Evolutionary conservation across 2,329 filamentous ascomycete genomes (phyloP), one percentile per base, ranked within the genome.

Genomic region (Cladophialophora exuberans): DNA sequence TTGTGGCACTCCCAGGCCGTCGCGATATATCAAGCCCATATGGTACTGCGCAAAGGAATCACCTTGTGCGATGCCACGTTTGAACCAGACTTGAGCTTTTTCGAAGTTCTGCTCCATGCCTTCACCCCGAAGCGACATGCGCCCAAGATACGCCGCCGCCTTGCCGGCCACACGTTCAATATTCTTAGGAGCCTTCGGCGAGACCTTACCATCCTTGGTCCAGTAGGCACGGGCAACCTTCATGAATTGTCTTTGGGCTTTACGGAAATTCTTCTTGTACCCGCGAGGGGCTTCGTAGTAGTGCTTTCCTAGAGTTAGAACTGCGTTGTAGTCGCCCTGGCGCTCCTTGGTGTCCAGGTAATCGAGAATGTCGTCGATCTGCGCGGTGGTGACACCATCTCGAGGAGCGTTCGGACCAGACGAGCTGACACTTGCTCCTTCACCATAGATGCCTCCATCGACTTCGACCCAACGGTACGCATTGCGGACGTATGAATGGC

Each of bases 341-440:
- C 92, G 85, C 4, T 90, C 90, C 80, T 96, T 87, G 36, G 96
- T 79, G 65, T 96, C 90, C 62, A 96, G 78, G 65, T 96, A 99
- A 69, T 99, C 94, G 56, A 99, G 84, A 13, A 97, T 88, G 70
- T 99, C 93, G 65, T 96, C 88, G 1, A 88, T 84, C 67, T 94
- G 89, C 2, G 90, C 89, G 61, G 88, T 86, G 1, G 86, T 81
- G 52, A 85, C 84, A 6, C 59, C 55, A 17, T 85, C 83, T 60
- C 86, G 85, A 65, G 87, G 82, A 3, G 91, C 90, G 68, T 96
- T 92, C 53, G 83, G 80, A 3, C 94, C 94, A 0, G 94, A 88
- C 68, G 91, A 97, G 20, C 87, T 87, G 33, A 87, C 89, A 68
- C 93, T 97, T 10, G 94, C 94, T 3, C 94, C 95, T 72, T 96